phyloP scores from a whole-genome alignment of 495 filamentous ascomycete species.

The Delitschia confertaspora region DNA sequence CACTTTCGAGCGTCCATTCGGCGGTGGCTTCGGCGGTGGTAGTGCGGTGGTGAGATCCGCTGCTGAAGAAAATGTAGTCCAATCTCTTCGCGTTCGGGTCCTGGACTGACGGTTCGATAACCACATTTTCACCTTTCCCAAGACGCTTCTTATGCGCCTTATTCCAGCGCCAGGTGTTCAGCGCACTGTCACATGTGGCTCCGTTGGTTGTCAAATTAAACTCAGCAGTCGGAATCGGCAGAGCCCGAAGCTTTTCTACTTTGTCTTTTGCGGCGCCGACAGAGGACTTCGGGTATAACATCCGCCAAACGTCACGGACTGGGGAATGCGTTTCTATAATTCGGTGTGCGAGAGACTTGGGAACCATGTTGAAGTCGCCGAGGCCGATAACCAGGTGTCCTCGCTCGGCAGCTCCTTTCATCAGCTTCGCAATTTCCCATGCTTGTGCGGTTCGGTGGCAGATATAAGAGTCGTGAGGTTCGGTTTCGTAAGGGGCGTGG shows the following conservation, averaged over 20 bases:
- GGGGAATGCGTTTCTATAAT: slow-evolving; percentile 71
- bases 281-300: slow-evolving; percentile 70
- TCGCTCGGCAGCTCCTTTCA: slow-evolving; percentile 73
- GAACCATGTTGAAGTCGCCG: slow-evolving; percentile 94
- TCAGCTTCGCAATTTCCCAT: slow-evolving; percentile 93
- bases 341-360: slow-evolving; percentile 75
- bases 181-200: slow-evolving; percentile 72
- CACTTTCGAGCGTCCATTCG: slow-evolving; percentile 58
- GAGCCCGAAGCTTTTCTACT: slow-evolving; percentile 49
- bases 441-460: slow-evolving; percentile 88
- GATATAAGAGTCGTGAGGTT: slow-evolving; percentile 73
- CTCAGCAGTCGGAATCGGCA: slow-evolving; percentile 57
- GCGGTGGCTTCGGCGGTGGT: slow-evolving; percentile 23
- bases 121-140: slow-evolving; percentile 47
- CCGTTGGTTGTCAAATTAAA: slow-evolving; percentile 75
- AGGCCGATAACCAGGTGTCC: slow-evolving; percentile 77
- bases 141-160: slow-evolving; percentile 52
- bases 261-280: slow-evolving; percentile 58
- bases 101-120: slow-evolving; percentile 47
- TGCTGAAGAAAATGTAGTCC: slow-evolving; percentile 82
- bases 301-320: slow-evolving; percentile 73
- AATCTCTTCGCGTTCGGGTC: slow-evolving; percentile 74
- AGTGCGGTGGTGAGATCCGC: slow-evolving; percentile 26
- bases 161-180: slow-evolving; percentile 92
- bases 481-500: slow-evolving; percentile 79